Evolutionary conservation across 1,284 basidiomycete genomes (phyloP), one percentile per base, ranked within the genome.

Genomic region (Dichomitus squalens): DNA sequence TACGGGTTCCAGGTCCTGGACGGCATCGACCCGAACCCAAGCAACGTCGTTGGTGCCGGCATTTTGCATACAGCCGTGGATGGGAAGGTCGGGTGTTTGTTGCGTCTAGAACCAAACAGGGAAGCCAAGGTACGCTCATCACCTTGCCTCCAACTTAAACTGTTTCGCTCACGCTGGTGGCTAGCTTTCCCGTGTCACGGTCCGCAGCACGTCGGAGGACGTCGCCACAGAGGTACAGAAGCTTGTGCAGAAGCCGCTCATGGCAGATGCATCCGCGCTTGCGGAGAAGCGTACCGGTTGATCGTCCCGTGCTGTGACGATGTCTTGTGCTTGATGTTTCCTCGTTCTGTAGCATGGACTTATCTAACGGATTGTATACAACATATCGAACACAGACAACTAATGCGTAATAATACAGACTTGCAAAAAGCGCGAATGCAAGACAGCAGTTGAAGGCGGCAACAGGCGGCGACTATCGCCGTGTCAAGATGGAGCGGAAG

Each of bases 71-170:
- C 88, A 77, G 87, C 89, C 7, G 71, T 77, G 2, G 86, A 88
- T 7, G 96, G 96, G 20, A 98, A 98, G 75, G 93, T 99, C 33
- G 97, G 96, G 2, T 98, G 96, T 69, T 76, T 99, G 64, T 76
- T 98, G 65, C 84, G 97, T 53, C 72, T 98, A 46, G 97, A 99
- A 74, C 97, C 97, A 1, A 99, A 98, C 76, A 83, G 85, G 54
- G 93, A 96, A 59, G 96, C 95, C 16, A 96, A 96, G 83, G 93
- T 93, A 69, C 57, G 80, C 3, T 34, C 25, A 3, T 25, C 23
- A 7, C 23, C 9, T 23, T 27, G 25, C 35, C 2, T 34, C 35
- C n/a, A 6, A 11, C 18, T 18, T 21, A 5, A 65, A 36, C 33
- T 39, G 18, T 1, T 25, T 51, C 52, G 49, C 21, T 48, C 16